Percentiles rank a stretch among this genome's conserved stretches.
Evolutionary conservation across 1,284 basidiomycete species (phyloP).

Genomic region (Porogramme epimiltina): DNA sequence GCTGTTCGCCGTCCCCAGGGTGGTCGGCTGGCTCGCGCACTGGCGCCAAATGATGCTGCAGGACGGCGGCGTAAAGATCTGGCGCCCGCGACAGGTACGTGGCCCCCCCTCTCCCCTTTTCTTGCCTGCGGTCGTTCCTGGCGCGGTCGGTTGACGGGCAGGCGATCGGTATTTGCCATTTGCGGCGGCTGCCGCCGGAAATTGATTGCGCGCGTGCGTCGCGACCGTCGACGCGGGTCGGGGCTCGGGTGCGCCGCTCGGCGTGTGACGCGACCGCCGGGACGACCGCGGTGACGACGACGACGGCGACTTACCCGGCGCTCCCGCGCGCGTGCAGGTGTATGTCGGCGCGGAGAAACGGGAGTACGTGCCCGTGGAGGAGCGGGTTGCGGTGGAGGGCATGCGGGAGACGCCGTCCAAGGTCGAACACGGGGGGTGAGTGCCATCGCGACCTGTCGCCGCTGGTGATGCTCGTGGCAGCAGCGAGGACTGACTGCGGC

Average conservation of each 20-base stretch:
- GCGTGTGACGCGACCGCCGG: no score
- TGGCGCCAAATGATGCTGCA: constrained; percentile 93
- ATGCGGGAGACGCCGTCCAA: constrained; percentile 59
- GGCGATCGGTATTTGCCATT: background rate
- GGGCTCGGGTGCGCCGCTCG: no score
- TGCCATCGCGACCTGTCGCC: constrained; percentile 16
- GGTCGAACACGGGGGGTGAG: constrained; percentile 80
- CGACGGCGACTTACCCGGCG: no score
- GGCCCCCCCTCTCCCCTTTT: background rate
- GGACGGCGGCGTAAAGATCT: constrained; percentile 86
- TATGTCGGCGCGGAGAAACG: constrained; percentile 76
- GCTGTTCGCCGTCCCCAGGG: constrained; percentile 85
- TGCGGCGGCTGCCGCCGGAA: background rate
- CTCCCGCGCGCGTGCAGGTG: constrained; percentile 51
- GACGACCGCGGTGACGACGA: no score
- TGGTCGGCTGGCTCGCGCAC: constrained; percentile 88
- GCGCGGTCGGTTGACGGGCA: constrained; percentile 1
- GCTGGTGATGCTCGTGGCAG: background rate
- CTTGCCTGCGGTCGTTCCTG: constrained; percentile 7
- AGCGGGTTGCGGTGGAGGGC: constrained; percentile 57
- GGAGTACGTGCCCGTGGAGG: constrained; percentile 68
- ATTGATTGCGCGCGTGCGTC: background rate
- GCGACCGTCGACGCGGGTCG: background rate
- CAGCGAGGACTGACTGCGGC: background rate
- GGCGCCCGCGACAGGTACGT: constrained; percentile 80